These are phyloP conservation scores for Codiaeum variegatum DNA, from an alignment of 441 rosid species.

Conservation along the genomic window DNA sequence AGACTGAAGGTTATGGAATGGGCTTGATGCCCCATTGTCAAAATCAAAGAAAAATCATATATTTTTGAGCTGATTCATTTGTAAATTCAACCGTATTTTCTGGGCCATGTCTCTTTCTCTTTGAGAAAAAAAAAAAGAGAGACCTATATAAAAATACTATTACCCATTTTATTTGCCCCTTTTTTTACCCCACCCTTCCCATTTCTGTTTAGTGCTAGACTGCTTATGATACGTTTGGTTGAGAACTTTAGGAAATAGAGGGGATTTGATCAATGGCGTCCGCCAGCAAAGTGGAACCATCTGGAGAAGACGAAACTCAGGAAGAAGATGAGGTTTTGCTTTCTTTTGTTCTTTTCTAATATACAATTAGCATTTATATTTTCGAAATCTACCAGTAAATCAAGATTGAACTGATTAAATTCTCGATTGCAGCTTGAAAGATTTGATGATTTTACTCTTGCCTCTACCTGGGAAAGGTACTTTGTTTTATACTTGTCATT, in stretches of 20 bases:
- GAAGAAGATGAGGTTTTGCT: slow-evolving; percentile 51
- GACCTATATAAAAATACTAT: no score
- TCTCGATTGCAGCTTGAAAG: slow-evolving; percentile 55
- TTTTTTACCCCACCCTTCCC: no score
- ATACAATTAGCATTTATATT: background rate
- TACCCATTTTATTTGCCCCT: no score
- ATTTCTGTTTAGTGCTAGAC: no score
- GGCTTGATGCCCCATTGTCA: no score
- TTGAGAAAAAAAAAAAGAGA: no score
- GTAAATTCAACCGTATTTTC: no score
- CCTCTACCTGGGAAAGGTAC: slow-evolving; percentile 99
- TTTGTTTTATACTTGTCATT: background rate
- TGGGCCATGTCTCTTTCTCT: no score
- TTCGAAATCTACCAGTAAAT: background rate
- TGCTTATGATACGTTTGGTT: background rate
- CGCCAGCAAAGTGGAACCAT: slow-evolving; percentile 40
- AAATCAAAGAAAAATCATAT: no score
- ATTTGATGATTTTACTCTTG: slow-evolving; percentile 94
- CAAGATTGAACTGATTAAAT: background rate
- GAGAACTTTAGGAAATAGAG: background rate
- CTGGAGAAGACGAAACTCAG: slow-evolving; percentile 47
- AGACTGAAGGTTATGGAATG: no score
- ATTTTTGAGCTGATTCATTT: no score
- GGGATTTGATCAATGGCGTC: slow-evolving; percentile 58
- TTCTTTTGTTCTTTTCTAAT: background rate